Evolutionary conservation across 768 basidiomycete species (phyloP), one percentile per base, ranked within the genome.

Genomic region (Lactarius akahatsu): DNA sequence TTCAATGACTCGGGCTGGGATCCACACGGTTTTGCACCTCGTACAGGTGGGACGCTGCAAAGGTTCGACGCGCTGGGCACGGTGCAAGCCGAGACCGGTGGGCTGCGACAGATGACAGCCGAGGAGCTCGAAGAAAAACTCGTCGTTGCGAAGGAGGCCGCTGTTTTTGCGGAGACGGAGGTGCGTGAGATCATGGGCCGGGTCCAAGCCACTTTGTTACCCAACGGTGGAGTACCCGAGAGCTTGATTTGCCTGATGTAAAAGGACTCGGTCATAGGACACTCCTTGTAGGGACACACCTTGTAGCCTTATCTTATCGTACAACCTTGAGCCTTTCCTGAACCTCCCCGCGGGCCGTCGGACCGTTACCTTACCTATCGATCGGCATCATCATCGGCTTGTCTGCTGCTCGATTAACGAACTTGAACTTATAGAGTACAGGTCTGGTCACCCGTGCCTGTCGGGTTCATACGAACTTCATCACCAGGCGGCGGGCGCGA

Each of bases 1-100:
- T 89, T 91, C 80, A 94, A 93, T 70, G 91, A 94, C 76, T 87
- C 82, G 67, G 91, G 92, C 28, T 93, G 92, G 92, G 92, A 92
- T 74, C 81, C 82, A 13, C 78, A 83, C 66, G 82, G 80, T 4
- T 87, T 88, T 73, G 76, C 92, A 73, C 91, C 91, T 43, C 85
- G 85, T n/a, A 75, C 84, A 32, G 87, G 89, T 34, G 85, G 86
- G 68, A 87, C 90, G 2, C 76, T 92, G 52, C 79, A 79, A 65
- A 82, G 86, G 40, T 93, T 92, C 69, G 89, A 91, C 67, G 80
- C 77, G 59, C 83, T 93, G 63, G 86, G 88, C 3, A 50, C 54
- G 57, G 74, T 84, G 66, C 73, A 85, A 2, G 83, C 82, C 62
- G 76, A 79, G 66, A 80, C 80, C 34, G 78, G 75, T 18, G 72